phyloP scores from a whole-genome alignment of 495 filamentous ascomycete species.

The Tuber brumale region DNA sequence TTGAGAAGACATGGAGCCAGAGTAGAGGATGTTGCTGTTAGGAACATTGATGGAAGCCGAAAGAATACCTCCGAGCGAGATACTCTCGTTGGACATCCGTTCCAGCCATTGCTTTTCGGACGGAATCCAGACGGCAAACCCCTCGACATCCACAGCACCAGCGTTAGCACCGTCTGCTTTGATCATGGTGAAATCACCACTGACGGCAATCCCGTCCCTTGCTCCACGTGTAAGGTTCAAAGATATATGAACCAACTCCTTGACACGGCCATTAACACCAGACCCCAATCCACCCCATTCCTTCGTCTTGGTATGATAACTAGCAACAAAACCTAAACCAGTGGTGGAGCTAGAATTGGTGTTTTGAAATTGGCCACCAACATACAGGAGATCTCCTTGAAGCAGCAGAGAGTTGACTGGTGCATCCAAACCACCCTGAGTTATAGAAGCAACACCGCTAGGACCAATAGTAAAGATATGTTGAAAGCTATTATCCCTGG shows the following conservation, averaged over 20 bases:
- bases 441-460: conserved; percentile 54
- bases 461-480: conserved; percentile 67
- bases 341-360: conserved; percentile 55
- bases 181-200: conserved; percentile 70
- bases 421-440: conserved; percentile 74
- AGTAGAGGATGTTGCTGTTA: conserved; percentile 58
- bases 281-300: conserved; percentile 74
- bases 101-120: conserved; percentile 81
- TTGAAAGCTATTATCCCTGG: conserved; percentile 46
- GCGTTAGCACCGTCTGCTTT: conserved; percentile 57
- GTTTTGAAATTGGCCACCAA: conserved; percentile 79
- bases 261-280: conserved; percentile 77
- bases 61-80: conserved; percentile 63
- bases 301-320: conserved; percentile 62
- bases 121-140: conserved; percentile 93
- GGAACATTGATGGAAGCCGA: conserved; percentile 60
- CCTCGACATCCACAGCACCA: conserved; percentile 53
- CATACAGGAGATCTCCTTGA: conserved; percentile 61
- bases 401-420: conserved; percentile 63
- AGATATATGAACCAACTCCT: conserved; percentile 63
- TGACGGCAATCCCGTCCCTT: conserved; percentile 70
- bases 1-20: conserved; percentile 69
- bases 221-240: conserved; percentile 68
- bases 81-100: conserved; percentile 62
- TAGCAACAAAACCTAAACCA: conserved; percentile 65